Base-by-base conservation (phyloP, 139 green algal species). In the Picochlorum sp. region DNA sequence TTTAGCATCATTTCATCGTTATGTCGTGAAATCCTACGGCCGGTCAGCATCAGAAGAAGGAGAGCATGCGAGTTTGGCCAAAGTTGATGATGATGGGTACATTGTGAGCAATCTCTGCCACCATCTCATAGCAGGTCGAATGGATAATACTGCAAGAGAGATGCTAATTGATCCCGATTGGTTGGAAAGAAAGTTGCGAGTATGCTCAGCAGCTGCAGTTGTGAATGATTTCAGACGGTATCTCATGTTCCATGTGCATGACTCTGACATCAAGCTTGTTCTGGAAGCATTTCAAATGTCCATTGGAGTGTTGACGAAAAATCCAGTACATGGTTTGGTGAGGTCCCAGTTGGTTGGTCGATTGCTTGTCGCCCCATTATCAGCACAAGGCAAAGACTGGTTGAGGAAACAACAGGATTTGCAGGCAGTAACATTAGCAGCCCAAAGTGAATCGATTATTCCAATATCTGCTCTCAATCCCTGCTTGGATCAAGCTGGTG, bases 231-330 rank as follows among this genome's bases (percentile, higher is more conserved):
- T 94, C 66, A 61, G 87, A 26, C 71, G 78, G 61, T 83, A 75
- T 28, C 58, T 83, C 34, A 64, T 76, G 44, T 54, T 20, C 15
- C 13, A 58, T 16, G 49, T 44, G 7, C 62, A 65, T 30, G 69
- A 78, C 13, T 46, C 49, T 1, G 66, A 80, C 8, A 50, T 78
- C 20, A 82, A 81, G 66, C 65, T 86, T 49, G 46, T 84, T 32
- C 74, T 86, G 61, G 80, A 89, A 56, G 82, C 88, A 1, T 86
- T 94, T 58, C 85, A 94, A 75, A 87, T 94, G 74, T 84, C 73
- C 11, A 69, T 89, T 8, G 81, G 69, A 16, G 77, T 72, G 46
- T 85, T 81, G 54, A 66, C 83, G 58, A 70, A 80, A 46, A 77
- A 87, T 59, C 81, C 81, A 30, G 65, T 74, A 8, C n/a, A 28